A percentile compares a stretch with the other conserved stretches of the same genome.
Conservation (phyloP, 352 stramenopile species). For the Phytophthora fragariaefolia region DNA sequence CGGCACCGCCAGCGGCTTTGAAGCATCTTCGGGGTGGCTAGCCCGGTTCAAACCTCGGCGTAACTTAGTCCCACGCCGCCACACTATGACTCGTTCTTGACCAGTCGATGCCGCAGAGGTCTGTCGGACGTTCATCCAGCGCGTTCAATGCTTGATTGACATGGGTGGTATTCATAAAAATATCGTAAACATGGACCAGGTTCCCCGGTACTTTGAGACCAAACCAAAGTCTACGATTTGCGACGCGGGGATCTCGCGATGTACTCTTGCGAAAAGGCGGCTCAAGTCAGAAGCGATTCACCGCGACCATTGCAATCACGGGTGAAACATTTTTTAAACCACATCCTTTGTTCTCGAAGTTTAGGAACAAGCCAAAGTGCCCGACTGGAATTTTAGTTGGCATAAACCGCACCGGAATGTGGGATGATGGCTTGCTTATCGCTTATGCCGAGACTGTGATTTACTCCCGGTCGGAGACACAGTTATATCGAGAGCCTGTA, state of each 20-base stretch:
- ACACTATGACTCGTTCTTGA: constrained; percentile 10
- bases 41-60: background rate
- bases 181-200: background rate
- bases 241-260: background rate
- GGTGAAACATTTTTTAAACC: background rate
- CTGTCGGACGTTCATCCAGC: constrained; percentile 10
- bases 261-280: constrained; percentile 16
- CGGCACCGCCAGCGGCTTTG: background rate
- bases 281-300: constrained; percentile 12
- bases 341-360: constrained; percentile 14
- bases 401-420: constrained; percentile 19
- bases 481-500: constrained; percentile 14
- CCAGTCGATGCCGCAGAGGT: background rate
- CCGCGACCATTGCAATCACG: constrained; percentile 15
- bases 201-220: constrained; percentile 16
- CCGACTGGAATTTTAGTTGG: constrained; percentile 8
- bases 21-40: constrained; percentile 6
- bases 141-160: constrained; percentile 2
- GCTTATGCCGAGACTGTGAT: constrained; percentile 1
- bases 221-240: constrained; percentile 14
- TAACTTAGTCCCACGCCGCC: constrained; percentile 3
- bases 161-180: constrained; percentile 5
- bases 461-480: constrained; percentile 3
- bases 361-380: constrained; percentile 12
- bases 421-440: background rate